Conservation (phyloP, 2,329 filamentous ascomycete genomes). For the Talaromyces sp. region DNA sequence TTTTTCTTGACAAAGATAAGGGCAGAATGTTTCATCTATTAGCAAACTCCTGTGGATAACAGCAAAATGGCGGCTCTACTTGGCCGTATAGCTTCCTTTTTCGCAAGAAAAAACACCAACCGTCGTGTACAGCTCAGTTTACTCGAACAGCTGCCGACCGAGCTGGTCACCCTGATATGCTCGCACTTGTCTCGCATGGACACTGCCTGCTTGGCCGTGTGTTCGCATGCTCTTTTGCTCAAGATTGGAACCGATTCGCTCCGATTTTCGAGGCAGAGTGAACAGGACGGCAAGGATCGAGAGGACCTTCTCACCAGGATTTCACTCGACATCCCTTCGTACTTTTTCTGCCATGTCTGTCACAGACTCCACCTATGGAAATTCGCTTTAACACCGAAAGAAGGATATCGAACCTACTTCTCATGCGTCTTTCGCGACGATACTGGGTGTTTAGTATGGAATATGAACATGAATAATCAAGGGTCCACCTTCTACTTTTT, state of each 20-base stretch:
- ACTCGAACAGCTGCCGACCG: neutral
- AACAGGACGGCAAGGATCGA: neutral
- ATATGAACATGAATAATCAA: neutral
- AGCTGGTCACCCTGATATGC: slow-evolving; percentile 3
- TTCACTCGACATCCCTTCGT: slow-evolving; percentile 1
- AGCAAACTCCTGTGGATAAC: neutral
- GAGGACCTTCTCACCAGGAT: neutral
- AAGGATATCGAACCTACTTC: neutral
- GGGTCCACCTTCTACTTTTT: neutral
- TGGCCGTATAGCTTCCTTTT: neutral
- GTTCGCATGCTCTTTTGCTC: slow-evolving; percentile 1
- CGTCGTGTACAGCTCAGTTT: neutral
- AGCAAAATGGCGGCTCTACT: neutral
- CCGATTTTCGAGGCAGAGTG: neutral
- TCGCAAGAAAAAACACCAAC: neutral
- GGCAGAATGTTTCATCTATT: neutral
- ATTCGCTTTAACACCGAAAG: neutral
- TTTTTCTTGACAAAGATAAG: neutral
- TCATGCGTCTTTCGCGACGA: neutral
- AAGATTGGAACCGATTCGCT: neutral
- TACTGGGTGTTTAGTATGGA: neutral
- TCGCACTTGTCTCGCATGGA: neutral
- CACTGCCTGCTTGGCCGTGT: slow-evolving; percentile 3
- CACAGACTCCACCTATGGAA: neutral
- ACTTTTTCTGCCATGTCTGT: slow-evolving; percentile 1